Evolutionary conservation across 2,329 filamentous ascomycete genomes (phyloP), one percentile per base, ranked within the genome.

Genomic region (Didymella segeticola): DNA sequence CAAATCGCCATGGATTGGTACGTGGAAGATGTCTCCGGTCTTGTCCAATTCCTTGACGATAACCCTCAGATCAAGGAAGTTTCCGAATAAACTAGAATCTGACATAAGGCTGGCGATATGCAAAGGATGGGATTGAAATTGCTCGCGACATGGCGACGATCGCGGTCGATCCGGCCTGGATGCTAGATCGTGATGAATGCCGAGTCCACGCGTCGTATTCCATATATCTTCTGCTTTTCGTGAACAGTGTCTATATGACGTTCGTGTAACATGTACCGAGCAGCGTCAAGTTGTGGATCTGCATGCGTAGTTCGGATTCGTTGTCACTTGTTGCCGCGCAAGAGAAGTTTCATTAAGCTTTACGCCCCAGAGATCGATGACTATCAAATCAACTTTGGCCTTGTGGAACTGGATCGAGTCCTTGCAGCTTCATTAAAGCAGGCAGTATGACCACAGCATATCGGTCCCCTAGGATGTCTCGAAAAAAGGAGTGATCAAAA

Each of bases 401-500:
- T 23, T 23, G 17, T 42, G 38, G 10, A 20, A 7, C 25, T 4
- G 22, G 12, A 19, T 20, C 15, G 15, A 22, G 15, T 6, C 22
- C 22, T 11, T n/a, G 43, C 10, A 53, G 20, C 10, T 23, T 34
- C 19, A 25, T 29, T 5, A 48, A 27, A 7, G 20, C 33, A 4
- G 51, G 45, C 15, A 43, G 15, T 10, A 53, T 15, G 12, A 7
- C 15, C 5, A 3, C 19, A 10, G 31, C 30, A 39, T 53, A 53
- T 15, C 39, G 43, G 0, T 43, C 12, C 10, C 51, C 45, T 1
- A 53, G 33, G 3, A 53, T 53, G 1, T 53, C 45, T 9, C 22
- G 25, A 6, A 53, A 53, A 12, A 48, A 48, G 7, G 43, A 39
- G 17, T 53, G 51, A 11, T 53, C 51, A n/a, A 53, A 53, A 11